These are phyloP conservation scores for Fistulifera solaris DNA, from an alignment of 108 stramenopile species.

Conservation along the genomic window DNA sequence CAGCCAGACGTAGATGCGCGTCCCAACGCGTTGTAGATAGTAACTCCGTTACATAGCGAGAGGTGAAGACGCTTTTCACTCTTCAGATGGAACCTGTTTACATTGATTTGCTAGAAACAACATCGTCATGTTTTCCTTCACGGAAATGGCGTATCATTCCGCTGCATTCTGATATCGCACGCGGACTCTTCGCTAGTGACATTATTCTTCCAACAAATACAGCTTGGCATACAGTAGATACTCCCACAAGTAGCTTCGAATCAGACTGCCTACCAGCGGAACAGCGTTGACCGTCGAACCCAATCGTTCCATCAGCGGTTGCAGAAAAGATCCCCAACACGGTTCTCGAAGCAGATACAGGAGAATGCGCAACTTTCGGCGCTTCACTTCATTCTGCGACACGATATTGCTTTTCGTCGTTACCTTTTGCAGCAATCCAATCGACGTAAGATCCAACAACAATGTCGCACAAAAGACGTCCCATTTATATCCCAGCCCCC, in stretches of 20 bases:
- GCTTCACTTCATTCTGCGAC: slow-evolving; percentile 20
- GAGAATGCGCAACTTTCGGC: slow-evolving; percentile 21
- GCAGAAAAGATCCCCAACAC: slow-evolving; percentile 14
- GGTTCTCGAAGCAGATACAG: slow-evolving; percentile 35
- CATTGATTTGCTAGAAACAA: too few species aligned
- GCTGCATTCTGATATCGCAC: too few species aligned
- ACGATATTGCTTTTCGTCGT: slow-evolving; percentile 2
- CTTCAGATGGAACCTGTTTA: too few species aligned
- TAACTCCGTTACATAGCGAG: too few species aligned
- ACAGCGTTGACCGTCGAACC: slow-evolving; percentile 11
- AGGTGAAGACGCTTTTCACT: too few species aligned
- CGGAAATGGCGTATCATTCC: too few species aligned
- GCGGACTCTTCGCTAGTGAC: too few species aligned
- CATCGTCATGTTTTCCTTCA: too few species aligned
- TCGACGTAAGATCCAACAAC: slow-evolving; percentile 27
- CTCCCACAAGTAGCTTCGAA: slow-evolving; percentile 25
- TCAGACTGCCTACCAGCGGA: slow-evolving; percentile 23
- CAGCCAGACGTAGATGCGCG: too few species aligned
- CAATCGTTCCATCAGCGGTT: slow-evolving; percentile 6
- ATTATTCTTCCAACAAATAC: slow-evolving; percentile 30
- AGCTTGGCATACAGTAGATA: slow-evolving; percentile 32
- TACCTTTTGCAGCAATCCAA: slow-evolving; percentile 10
- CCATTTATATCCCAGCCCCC: too few species aligned
- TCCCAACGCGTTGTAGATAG: too few species aligned
- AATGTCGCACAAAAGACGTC: slow-evolving; percentile 1